phyloP scores from a whole-genome alignment of 129 eudicot species.

The Deinandra increscens region DNA sequence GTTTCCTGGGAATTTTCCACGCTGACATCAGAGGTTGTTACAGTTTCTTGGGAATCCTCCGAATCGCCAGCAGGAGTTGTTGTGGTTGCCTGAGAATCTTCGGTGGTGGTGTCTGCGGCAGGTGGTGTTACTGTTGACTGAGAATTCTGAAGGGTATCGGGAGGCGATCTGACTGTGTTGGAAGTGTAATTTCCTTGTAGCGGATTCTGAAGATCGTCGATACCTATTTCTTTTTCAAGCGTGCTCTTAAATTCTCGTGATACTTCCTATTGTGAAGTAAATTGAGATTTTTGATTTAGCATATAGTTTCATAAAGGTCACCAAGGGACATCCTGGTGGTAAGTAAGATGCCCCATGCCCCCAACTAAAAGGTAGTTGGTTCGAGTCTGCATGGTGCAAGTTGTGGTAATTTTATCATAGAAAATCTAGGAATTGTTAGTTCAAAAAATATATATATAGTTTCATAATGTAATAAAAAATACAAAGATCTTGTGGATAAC shows the following conservation, averaged over 20 bases:
- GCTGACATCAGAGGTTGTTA: slow-evolving; percentile 12
- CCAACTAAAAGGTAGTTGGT: too few relatives aligned
- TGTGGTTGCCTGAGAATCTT: slow-evolving; percentile 29
- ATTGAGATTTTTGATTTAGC: not conserved
- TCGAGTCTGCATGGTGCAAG: too few relatives aligned
- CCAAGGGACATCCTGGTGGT: too few relatives aligned
- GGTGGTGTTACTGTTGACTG: slow-evolving; percentile 30
- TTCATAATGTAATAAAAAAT: not conserved
- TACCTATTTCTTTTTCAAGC: slow-evolving; percentile 90
- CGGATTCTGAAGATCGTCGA: slow-evolving; percentile 65
- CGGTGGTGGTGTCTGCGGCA: slow-evolving; percentile 15
- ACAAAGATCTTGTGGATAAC: not conserved
- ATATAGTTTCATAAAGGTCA: not conserved
- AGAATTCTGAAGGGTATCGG: slow-evolving; percentile 34
- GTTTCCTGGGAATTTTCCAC: slow-evolving; percentile 31
- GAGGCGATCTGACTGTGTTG: slow-evolving; percentile 33
- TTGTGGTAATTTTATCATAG: too few relatives aligned
- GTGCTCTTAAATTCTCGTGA: slow-evolving; percentile 93
- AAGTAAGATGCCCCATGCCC: too few relatives aligned
- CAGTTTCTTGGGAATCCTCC: slow-evolving; percentile 33
- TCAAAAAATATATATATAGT: too few relatives aligned
- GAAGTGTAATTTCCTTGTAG: slow-evolving; percentile 42
- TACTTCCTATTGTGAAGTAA: slow-evolving; percentile 55
- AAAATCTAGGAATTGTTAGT: too few relatives aligned
- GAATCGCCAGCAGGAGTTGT: slow-evolving; percentile 21